A percentile compares a stretch with the other conserved stretches of the same genome.
These are phyloP conservation scores for Pseudonitzschia multiseries DNA, from an alignment of 108 stramenopile genomes.

Conservation along the genomic window DNA sequence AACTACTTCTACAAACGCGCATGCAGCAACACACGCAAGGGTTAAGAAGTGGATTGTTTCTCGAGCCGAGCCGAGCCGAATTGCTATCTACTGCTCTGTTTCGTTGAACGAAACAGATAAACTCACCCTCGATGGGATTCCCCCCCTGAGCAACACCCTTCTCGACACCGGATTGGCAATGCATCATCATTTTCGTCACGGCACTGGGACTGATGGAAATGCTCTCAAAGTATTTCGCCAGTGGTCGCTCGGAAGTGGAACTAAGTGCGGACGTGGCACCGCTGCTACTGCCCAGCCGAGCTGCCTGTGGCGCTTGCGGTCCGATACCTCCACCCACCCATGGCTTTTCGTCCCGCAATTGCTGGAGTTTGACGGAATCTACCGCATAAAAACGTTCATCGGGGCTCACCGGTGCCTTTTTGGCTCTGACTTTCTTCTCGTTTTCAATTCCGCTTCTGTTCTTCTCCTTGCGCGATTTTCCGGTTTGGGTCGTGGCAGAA, in stretches of 20 bases:
- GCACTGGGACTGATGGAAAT: slow-evolving; percentile 74
- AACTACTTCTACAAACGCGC: too few relatives aligned
- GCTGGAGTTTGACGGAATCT: slow-evolving; percentile 46
- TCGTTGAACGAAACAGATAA: too few relatives aligned
- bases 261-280: too few relatives aligned
- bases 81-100: too few relatives aligned
- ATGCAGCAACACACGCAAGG: too few relatives aligned
- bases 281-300: too few relatives aligned
- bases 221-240: slow-evolving; percentile 61
- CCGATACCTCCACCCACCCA: slow-evolving; percentile 47
- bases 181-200: slow-evolving; percentile 90
- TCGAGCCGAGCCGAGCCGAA: too few relatives aligned
- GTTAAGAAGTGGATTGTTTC: too few relatives aligned
- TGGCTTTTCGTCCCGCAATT: slow-evolving; percentile 49
- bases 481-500: too few relatives aligned
- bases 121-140: slow-evolving; percentile 82
- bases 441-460: neutral
- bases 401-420: slow-evolving; percentile 5
- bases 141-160: slow-evolving; percentile 92
- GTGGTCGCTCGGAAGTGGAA: neutral
- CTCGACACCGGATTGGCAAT: slow-evolving; percentile 96
- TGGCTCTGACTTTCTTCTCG: neutral
- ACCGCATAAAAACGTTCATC: slow-evolving; percentile 49
- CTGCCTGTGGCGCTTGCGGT: neutral
- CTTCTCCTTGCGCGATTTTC: neutral